A percentile compares a stretch with the other conserved stretches of the same genome.
phyloP scores from a whole-genome alignment of 139 green algal genomes.

The Limnomonas spitsbergensis region DNA sequence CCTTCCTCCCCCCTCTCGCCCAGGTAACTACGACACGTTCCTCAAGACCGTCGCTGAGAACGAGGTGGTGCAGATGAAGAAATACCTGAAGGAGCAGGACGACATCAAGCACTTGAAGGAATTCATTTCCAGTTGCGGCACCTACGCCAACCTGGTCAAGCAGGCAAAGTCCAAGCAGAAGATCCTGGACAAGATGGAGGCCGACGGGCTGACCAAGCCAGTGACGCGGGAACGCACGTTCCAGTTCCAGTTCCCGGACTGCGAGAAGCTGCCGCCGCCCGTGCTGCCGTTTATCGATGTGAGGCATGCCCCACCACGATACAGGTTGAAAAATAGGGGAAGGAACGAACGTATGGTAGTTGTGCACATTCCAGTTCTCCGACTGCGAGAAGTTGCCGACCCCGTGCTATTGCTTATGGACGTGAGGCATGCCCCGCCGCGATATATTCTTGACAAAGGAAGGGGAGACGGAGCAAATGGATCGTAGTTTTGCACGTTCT shows the following conservation, averaged over 20 bases:
- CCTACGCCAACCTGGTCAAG: slow-evolving; percentile 73
- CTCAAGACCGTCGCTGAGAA: slow-evolving; percentile 75
- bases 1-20: no score
- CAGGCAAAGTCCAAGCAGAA: slow-evolving; percentile 85
- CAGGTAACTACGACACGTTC: slow-evolving; percentile 82
- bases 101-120: slow-evolving; percentile 77
- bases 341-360: no score
- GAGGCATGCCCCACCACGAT: slow-evolving; percentile 48
- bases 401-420: slow-evolving; percentile 69
- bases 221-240: slow-evolving; percentile 61
- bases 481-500: slow-evolving; percentile 64
- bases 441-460: no score
- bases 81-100: slow-evolving; percentile 87
- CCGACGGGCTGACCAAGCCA: slow-evolving; percentile 55
- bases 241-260: slow-evolving; percentile 65
- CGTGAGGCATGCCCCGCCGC: slow-evolving; percentile 56
- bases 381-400: slow-evolving; percentile 75
- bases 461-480: no score
- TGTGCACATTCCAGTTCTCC: slow-evolving; percentile 65
- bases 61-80: slow-evolving; percentile 93
- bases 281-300: slow-evolving; percentile 70
- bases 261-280: slow-evolving; percentile 74
- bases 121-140: slow-evolving; percentile 63
- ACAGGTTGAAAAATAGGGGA: no score
- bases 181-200: slow-evolving; percentile 24